A percentile compares a stretch with the other conserved stretches of the same genome.
phyloP scores from a whole-genome alignment of 2,329 filamentous ascomycete species.

The Polytolypa hystricis region DNA sequence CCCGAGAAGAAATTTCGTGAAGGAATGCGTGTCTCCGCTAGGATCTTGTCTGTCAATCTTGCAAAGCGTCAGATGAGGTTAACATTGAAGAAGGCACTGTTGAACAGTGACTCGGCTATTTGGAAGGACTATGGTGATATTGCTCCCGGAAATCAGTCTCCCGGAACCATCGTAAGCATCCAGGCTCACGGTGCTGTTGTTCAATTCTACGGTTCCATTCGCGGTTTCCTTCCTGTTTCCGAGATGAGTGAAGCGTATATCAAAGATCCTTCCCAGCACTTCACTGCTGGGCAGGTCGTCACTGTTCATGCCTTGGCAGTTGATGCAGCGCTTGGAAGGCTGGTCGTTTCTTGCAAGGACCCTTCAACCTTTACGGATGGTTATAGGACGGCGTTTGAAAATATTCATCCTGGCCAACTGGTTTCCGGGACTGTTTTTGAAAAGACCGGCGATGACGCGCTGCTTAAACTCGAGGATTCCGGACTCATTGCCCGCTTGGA shows the following conservation, averaged over 20 bases:
- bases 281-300: slow-evolving; percentile 80
- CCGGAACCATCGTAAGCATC: slow-evolving; percentile 78
- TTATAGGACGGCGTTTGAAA: slow-evolving; percentile 60
- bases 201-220: slow-evolving; percentile 77
- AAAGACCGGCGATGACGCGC: slow-evolving; percentile 64
- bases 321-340: slow-evolving; percentile 55
- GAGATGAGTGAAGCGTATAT: slow-evolving; percentile 99
- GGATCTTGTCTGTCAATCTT: slow-evolving; percentile 70
- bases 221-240: slow-evolving; percentile 79
- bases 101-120: slow-evolving; percentile 75
- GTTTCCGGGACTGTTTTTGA: slow-evolving; percentile 72
- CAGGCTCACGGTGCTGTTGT: slow-evolving; percentile 70
- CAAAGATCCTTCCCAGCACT: slow-evolving; percentile 77
- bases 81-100: slow-evolving; percentile 86
- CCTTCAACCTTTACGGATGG: slow-evolving; percentile 67
- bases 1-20: slow-evolving; percentile 94
- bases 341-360: slow-evolving; percentile 90
- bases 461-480: slow-evolving; percentile 62
- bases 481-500: slow-evolving; percentile 69
- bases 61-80: slow-evolving; percentile 69
- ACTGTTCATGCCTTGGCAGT: slow-evolving; percentile 80
- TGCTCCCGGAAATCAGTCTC: slow-evolving; percentile 61
- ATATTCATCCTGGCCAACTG: slow-evolving; percentile 59
- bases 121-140: slow-evolving; percentile 70
- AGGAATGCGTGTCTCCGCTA: slow-evolving; percentile 70